Evolutionary conservation across 1,284 basidiomycete species (phyloP).

Genomic region (Coniferiporia weirii): DNA sequence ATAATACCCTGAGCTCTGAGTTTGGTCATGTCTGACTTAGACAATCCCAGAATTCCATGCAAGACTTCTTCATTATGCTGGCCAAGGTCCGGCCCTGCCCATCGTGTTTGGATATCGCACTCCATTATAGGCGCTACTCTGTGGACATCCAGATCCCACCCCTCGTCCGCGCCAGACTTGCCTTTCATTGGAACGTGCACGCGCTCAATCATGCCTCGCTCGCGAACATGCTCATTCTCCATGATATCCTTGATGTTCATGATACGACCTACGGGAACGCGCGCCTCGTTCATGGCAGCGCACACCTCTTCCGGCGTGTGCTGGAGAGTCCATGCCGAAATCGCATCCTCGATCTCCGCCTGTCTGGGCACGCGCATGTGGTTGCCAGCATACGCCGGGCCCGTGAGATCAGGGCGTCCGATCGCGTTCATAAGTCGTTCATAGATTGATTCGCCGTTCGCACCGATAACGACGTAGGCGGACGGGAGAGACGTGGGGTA

Average conservation of each 20-base stretch:
- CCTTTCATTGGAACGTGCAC: constrained; percentile 48
- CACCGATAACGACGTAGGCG: constrained; percentile 62
- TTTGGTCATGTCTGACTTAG: constrained; percentile 35
- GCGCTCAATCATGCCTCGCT: constrained; percentile 52
- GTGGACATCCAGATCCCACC: constrained; percentile 64
- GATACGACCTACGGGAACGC: constrained; percentile 60
- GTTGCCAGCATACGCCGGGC: constrained; percentile 52
- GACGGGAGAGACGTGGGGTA: constrained; percentile 47
- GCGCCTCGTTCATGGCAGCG: constrained; percentile 35
- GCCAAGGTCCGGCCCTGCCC: constrained; percentile 65
- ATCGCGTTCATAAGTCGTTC: constrained; percentile 57
- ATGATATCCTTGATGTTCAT: constrained; percentile 56
- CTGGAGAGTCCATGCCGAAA: constrained; percentile 51
- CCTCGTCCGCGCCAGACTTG: constrained; percentile 28
- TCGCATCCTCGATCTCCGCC: constrained; percentile 56
- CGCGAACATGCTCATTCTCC: constrained; percentile 48
- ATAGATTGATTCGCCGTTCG: constrained; percentile 66
- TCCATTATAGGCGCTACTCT: constrained; percentile 56
- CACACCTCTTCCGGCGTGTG: constrained; percentile 42
- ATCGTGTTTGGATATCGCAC: constrained; percentile 49
- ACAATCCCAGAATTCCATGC: constrained; percentile 43
- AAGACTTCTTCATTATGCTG: constrained; percentile 59
- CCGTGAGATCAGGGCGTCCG: constrained; percentile 51
- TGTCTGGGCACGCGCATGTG: constrained; percentile 54
- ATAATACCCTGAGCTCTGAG: constrained; percentile 46